A percentile compares a stretch with the other conserved stretches of the same genome.
Conservation (phyloP, 495 filamentous ascomycete species). For the Penicillium cataractarum region DNA sequence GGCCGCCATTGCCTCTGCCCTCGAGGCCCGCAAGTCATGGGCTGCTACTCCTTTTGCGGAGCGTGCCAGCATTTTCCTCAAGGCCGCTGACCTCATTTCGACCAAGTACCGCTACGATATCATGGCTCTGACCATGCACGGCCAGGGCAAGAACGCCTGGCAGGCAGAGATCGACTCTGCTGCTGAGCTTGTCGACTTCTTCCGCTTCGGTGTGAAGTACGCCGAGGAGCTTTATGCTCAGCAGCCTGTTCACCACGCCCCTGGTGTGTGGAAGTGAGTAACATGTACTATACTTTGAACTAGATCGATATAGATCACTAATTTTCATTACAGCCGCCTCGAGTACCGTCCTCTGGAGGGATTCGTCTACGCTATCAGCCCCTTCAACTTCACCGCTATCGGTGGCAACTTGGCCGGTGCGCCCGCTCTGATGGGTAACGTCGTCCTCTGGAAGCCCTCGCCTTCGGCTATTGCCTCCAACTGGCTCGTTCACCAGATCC, state of each 20-base stretch:
- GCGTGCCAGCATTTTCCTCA: conserved; percentile 90
- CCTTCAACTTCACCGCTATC: conserved; percentile 91
- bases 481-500: conserved; percentile 79
- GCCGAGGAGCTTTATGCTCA: conserved; percentile 85
- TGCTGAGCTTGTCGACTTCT: conserved; percentile 88
- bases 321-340: conserved; percentile 51
- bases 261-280: conserved; percentile 82
- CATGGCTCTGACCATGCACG: conserved; percentile 91
- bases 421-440: conserved; percentile 81
- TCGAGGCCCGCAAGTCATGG: conserved; percentile 81
- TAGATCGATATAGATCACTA: neutral
- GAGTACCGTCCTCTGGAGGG: conserved; percentile 85
- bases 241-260: conserved; percentile 75
- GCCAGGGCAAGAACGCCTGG: conserved; percentile 95
- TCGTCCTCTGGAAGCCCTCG: conserved; percentile 86
- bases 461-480: conserved; percentile 76
- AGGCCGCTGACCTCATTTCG: conserved; percentile 85
- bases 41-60: conserved; percentile 81
- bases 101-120: conserved; percentile 91
- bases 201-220: conserved; percentile 84
- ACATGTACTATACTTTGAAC: conserved; percentile 18
- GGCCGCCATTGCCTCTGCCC: conserved; percentile 75
- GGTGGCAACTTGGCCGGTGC: conserved; percentile 77
- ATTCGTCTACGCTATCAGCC: conserved; percentile 83
- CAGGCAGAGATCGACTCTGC: conserved; percentile 96